Evolutionary conservation across 352 stramenopile genomes (phyloP).

Genomic region (Paralagenidium karlingii): DNA sequence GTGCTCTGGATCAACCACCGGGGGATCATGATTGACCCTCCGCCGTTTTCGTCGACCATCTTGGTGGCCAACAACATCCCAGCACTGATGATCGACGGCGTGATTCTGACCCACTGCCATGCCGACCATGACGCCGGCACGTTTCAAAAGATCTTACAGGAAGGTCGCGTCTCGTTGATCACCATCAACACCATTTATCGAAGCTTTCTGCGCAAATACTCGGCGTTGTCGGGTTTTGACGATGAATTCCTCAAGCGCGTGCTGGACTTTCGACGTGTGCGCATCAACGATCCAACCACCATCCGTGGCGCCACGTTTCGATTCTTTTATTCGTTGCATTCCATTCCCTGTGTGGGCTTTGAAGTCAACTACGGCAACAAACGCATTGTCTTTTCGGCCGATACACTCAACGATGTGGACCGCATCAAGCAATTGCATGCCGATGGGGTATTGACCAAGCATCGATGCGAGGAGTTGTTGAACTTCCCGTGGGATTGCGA

Average conservation of each 20-base stretch:
- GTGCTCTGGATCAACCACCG: constrained; percentile 95
- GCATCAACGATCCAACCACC: constrained; percentile 88
- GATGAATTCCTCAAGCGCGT: constrained; percentile 85
- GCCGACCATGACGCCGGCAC: constrained; percentile 94
- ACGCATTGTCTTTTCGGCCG: constrained; percentile 92
- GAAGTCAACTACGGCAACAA: constrained; percentile 88
- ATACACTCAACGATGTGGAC: constrained; percentile 94
- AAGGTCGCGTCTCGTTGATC: constrained; percentile 89
- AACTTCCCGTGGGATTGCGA: constrained; percentile 92
- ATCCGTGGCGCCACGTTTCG: constrained; percentile 91
- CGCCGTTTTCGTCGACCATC: constrained; percentile 83
- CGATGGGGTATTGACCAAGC: constrained; percentile 80
- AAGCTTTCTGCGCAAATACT: constrained; percentile 95
- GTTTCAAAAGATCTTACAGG: constrained; percentile 95
- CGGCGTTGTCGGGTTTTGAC: constrained; percentile 87
- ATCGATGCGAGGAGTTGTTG: constrained; percentile 82
- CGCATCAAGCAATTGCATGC: constrained; percentile 63
- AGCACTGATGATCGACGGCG: constrained; percentile 90
- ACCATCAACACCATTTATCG: constrained; percentile 95
- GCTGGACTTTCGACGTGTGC: constrained; percentile 84
- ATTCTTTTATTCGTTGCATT: constrained; percentile 95
- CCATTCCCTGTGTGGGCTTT: constrained; percentile 93
- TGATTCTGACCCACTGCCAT: constrained; percentile 95
- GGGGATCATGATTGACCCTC: constrained; percentile 95
- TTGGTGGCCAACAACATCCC: constrained; percentile 80